These are phyloP conservation scores for Tetradesmus obliquus DNA, from an alignment of 139 green algal species.

Conservation along the genomic window DNA sequence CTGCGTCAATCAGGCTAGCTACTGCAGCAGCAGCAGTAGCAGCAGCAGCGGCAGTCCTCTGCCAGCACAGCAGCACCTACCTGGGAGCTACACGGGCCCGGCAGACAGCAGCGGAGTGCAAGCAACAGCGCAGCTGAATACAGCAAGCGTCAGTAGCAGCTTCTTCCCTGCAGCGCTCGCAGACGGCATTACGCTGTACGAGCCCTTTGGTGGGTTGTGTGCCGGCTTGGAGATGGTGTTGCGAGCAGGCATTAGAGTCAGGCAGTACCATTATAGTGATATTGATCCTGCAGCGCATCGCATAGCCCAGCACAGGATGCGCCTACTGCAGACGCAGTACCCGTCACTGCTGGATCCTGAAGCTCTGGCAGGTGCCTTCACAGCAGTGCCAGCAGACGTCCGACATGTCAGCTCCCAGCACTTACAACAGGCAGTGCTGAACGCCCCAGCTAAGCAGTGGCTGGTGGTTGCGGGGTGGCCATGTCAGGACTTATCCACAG, in stretches of 20 bases:
- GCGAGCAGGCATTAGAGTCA: slow-evolving; percentile 36
- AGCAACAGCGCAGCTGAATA: background rate
- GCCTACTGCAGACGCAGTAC: background rate
- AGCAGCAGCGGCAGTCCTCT: background rate
- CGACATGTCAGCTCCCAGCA: background rate
- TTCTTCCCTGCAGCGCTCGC: slow-evolving; percentile 30
- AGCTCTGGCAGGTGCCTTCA: background rate
- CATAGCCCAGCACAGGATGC: slow-evolving; percentile 14
- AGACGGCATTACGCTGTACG: slow-evolving; percentile 14
- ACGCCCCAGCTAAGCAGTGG: background rate
- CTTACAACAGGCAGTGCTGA: background rate
- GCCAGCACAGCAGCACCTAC: background rate
- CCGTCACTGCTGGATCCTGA: background rate
- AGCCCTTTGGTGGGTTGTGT: slow-evolving; percentile 43
- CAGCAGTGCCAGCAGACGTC: background rate
- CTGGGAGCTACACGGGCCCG: too few species aligned
- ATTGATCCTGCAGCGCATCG: slow-evolving; percentile 13
- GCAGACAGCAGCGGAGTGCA: too few species aligned
- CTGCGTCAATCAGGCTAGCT: background rate
- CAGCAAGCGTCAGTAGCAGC: background rate
- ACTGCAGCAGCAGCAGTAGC: background rate
- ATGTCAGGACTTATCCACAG: background rate
- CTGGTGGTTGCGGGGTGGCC: background rate
- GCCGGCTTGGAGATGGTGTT: slow-evolving; percentile 43
- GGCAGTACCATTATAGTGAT: slow-evolving; percentile 41